Evolutionary conservation across 2,329 filamentous ascomycete genomes (phyloP), one percentile per base, ranked within the genome.

Genomic region (Ophiostoma quercus): DNA sequence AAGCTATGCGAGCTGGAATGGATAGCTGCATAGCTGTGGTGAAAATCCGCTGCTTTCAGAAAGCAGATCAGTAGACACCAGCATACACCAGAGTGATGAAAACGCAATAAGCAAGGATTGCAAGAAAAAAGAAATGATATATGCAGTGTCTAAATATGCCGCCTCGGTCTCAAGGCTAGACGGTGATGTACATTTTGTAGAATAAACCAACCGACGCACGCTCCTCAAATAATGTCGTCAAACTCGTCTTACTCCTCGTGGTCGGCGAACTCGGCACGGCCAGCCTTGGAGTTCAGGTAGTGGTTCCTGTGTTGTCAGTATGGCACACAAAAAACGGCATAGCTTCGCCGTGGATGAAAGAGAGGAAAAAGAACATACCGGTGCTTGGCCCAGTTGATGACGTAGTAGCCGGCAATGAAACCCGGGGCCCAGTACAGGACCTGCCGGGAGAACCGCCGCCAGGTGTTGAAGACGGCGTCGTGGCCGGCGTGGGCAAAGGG

Each of bases 391-490:
- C 95, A 99, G 79, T 91, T 82, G 90, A 98, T 91, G 74, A 88
- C 79, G 78, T 89, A 88, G 84, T 98, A 99, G 75, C 87, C 93
- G 75, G 85, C 80, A 74, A 95, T 76, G 75, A 97, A 82, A 54
- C 94, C 90, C 71, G 95, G 91, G 34, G 89, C 86, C 81, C 94
- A 89, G 87, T 94, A 99, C 76, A 98, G 88, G 75, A 96, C 88
- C 85, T 98, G 95, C 76, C 85, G 81, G 79, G 88, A 89, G 82
- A 90, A 91, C 77, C 95, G 89, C 81, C 95, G 90, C 87, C 91
- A 96, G 76, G 88, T 90, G 87, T 99, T 99, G 90, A 98, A 98
- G 84, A 98, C 82, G 77, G 94, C 94, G 75, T 90, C 91, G 80
- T 94, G 83, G 74, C 85, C 81, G 72, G 90, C 84, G 76, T 92